phyloP scores from a whole-genome alignment of 2,329 filamentous ascomycete species.

The Colletotrichum destructivum region DNA sequence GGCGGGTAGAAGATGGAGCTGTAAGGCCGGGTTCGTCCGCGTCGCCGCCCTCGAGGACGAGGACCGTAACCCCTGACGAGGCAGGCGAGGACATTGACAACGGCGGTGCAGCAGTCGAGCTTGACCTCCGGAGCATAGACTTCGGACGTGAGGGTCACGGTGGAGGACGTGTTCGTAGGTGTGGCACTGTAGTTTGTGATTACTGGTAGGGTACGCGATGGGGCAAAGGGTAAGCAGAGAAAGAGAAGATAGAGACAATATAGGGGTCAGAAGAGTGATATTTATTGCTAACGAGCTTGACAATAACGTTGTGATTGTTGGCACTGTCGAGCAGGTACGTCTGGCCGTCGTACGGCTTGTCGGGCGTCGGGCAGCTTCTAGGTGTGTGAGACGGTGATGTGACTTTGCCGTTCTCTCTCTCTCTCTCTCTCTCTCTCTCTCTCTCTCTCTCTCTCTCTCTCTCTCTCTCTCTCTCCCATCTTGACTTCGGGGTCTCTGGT shows the following conservation, averaged over 20 bases:
- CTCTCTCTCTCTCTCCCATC: no score
- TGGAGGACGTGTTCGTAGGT: constrained; percentile 48
- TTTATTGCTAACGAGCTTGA: constrained; percentile 42
- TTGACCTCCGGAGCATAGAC: constrained; percentile 48
- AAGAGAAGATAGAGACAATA: constrained; percentile 22
- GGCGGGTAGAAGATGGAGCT: constrained; percentile 39
- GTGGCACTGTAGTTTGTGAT: constrained; percentile 42
- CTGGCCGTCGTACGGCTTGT: constrained; percentile 44
- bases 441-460: no score
- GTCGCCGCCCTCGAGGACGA: no score
- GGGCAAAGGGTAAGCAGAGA: background rate
- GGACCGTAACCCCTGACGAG: no score
- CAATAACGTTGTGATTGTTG: constrained; percentile 51
- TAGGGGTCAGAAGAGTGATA: no score
- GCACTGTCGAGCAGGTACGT: constrained; percentile 52
- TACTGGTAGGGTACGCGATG: no score
- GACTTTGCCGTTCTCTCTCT: no score
- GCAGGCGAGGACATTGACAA: constrained; percentile 45
- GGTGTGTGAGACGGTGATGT: no score
- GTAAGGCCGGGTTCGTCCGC: constrained; percentile 48
- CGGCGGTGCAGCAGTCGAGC: constrained; percentile 46
- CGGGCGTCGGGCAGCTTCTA: no score
- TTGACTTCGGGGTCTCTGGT: no score
- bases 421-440: no score
- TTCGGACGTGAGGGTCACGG: constrained; percentile 45